Percentiles rank a stretch among this genome's conserved stretches.
These are phyloP conservation scores for Hymenoscyphus scutula DNA, from an alignment of 2,329 filamentous ascomycete species.

Conservation along the genomic window DNA sequence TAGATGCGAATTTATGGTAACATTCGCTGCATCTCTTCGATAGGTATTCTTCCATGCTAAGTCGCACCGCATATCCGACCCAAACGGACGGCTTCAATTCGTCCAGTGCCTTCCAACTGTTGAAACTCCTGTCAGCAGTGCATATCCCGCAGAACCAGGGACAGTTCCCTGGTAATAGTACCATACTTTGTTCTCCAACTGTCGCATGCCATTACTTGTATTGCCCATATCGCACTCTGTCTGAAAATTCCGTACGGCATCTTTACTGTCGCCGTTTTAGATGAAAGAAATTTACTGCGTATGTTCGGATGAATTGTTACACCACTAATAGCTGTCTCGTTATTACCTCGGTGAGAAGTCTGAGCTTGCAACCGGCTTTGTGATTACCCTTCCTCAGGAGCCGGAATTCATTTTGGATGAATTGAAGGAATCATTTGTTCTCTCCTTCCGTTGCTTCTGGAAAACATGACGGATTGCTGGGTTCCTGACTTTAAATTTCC, in stretches of 20 bases:
- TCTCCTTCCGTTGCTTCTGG: too few relatives aligned
- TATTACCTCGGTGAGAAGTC: not conserved
- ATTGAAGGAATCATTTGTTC: too few relatives aligned
- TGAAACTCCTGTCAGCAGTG: not conserved
- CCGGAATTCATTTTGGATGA: too few relatives aligned
- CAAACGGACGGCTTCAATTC: not conserved
- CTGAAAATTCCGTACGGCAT: too few relatives aligned
- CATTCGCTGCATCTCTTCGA: not conserved
- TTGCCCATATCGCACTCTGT: too few relatives aligned
- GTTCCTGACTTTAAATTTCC: too few relatives aligned
- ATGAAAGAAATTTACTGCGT: too few relatives aligned
- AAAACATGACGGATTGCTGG: too few relatives aligned
- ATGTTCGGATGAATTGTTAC: not conserved
- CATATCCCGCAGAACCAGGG: not conserved
- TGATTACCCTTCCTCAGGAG: too few relatives aligned
- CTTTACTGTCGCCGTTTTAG: too few relatives aligned
- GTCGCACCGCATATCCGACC: conserved; percentile 1
- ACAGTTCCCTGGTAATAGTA: not conserved
- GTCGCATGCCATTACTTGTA: not conserved
- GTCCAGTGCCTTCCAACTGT: not conserved
- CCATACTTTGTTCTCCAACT: not conserved
- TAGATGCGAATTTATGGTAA: not conserved
- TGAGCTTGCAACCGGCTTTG: not conserved
- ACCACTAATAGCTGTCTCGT: not conserved
- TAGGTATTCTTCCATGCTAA: not conserved